phyloP scores from a whole-genome alignment of 2,329 filamentous ascomycete species.

The Phaeomoniella chlamydospora region DNA sequence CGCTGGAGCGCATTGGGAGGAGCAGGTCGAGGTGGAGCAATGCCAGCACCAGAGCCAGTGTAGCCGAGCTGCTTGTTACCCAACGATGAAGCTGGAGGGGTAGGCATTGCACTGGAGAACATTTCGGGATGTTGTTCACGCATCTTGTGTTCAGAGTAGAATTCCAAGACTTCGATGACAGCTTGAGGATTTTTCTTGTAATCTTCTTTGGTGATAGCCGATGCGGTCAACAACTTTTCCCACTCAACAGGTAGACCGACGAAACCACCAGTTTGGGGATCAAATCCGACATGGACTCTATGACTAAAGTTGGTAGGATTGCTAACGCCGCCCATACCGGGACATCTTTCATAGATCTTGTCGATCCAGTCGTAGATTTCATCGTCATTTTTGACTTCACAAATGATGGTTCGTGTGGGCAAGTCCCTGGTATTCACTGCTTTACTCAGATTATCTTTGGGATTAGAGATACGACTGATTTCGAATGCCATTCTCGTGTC shows the following conservation, averaged over 20 bases:
- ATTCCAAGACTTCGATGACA: conserved; percentile 51
- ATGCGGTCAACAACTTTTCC: conserved; percentile 91
- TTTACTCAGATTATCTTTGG: conserved; percentile 45
- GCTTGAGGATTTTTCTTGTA: conserved; percentile 93
- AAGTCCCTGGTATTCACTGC: conserved; percentile 69
- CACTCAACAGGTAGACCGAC: conserved; percentile 89
- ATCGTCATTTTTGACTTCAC: conserved; percentile 88
- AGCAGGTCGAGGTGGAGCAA: conserved; percentile 56
- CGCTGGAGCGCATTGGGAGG: conserved; percentile 35
- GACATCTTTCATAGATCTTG: conserved; percentile 90
- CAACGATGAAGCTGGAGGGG: conserved; percentile 43
- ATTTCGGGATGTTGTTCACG: conserved; percentile 47
- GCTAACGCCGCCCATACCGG: conserved; percentile 94
- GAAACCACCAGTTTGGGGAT: conserved; percentile 88
- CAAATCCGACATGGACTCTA: conserved; percentile 92
- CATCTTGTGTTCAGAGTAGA: conserved; percentile 55
- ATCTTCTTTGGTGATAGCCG: conserved; percentile 95
- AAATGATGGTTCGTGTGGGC: conserved; percentile 68
- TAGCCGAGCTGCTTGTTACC: conserved; percentile 50
- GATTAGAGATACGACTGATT: conserved; percentile 56
- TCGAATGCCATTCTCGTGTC: conserved; percentile 87
- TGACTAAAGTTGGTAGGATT: conserved; percentile 98
- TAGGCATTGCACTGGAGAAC: conserved; percentile 46
- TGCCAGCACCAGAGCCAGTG: conserved; percentile 33
- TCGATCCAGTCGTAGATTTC: conserved; percentile 99